A percentile compares a stretch with the other conserved stretches of the same genome.
phyloP scores from a whole-genome alignment of 208 protist genomes.

The Leishmania mexicana region DNA sequence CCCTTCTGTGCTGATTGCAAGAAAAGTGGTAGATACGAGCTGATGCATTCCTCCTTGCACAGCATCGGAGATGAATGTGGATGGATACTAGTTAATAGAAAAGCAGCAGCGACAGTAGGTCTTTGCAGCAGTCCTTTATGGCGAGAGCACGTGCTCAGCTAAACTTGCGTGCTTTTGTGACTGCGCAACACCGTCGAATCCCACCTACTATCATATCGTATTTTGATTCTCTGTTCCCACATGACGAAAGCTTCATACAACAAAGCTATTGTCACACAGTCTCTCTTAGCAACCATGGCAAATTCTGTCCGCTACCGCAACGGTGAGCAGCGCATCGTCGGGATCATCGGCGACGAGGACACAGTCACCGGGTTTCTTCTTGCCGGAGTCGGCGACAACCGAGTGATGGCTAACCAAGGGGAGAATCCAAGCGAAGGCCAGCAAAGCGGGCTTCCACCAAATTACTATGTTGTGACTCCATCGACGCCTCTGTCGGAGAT shows the following conservation, averaged over 20 bases:
- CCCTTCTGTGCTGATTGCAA: not conserved
- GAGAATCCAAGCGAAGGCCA: slow-evolving; percentile 11
- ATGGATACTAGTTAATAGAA: not conserved
- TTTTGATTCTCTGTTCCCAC: not conserved
- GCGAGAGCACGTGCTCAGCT: not conserved
- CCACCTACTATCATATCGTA: not conserved
- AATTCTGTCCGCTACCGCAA: slow-evolving; percentile 54
- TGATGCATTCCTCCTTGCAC: not conserved
- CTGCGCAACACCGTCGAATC: not conserved
- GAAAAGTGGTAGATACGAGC: not conserved
- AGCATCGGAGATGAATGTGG: not conserved
- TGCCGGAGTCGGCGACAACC: slow-evolving; percentile 94
- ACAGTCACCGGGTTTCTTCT: slow-evolving; percentile 97
- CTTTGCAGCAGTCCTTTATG: not conserved
- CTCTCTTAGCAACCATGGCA: slow-evolving; percentile 30
- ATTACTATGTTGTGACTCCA: slow-evolving; percentile 93
- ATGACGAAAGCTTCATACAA: too few relatives aligned
- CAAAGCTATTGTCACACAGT: not conserved
- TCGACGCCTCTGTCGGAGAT: slow-evolving; percentile 92
- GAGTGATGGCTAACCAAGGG: slow-evolving; percentile 34
- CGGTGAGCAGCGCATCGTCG: slow-evolving; percentile 83
- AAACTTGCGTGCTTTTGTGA: not conserved
- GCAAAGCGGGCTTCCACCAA: slow-evolving; percentile 44
- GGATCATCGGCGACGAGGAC: slow-evolving; percentile 95
- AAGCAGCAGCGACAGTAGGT: not conserved